phyloP scores from a whole-genome alignment of 2,329 filamentous ascomycete genomes.

The Epichloe uncinata region DNA sequence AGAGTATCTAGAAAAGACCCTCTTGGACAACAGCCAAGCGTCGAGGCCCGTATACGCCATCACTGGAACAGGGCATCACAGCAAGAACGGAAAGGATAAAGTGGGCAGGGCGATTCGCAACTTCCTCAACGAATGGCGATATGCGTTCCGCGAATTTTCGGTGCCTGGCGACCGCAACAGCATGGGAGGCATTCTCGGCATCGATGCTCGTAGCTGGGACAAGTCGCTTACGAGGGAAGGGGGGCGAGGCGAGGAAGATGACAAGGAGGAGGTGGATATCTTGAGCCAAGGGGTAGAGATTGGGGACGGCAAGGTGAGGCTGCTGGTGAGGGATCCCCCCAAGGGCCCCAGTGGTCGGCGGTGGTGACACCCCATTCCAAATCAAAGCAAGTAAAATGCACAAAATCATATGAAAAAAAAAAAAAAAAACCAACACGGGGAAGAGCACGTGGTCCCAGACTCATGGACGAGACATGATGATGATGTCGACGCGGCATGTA shows the following conservation, averaged over 20 bases:
- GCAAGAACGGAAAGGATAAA: conserved; percentile 98
- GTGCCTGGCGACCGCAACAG: conserved; percentile 82
- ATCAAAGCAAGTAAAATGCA: conserved; percentile 7
- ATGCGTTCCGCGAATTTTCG: conserved; percentile 90
- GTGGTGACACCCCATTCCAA: conserved; percentile 16
- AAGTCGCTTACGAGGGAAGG: conserved; percentile 41
- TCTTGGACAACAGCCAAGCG: conserved; percentile 67
- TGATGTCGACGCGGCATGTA: no score
- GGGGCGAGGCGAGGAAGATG: conserved; percentile 19
- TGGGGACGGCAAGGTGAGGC: conserved; percentile 45
- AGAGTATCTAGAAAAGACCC: conserved; percentile 78
- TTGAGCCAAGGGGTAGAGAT: conserved; percentile 37
- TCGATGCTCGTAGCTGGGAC: conserved; percentile 56
- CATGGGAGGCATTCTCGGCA: conserved; percentile 63
- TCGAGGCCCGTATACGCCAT: conserved; percentile 81
- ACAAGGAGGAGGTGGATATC: conserved; percentile 38
- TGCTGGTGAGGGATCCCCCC: conserved; percentile 47
- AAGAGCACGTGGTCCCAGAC: no score
- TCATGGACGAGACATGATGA: no score
- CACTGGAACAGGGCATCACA: conserved; percentile 87
- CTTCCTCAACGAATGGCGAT: conserved; percentile 91
- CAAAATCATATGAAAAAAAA: conserved; percentile 11
- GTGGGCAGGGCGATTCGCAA: conserved; percentile 85
- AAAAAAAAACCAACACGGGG: background rate
- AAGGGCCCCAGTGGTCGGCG: conserved; percentile 40